These are phyloP conservation scores for Trichoderma reesei DNA, from an alignment of 495 filamentous ascomycete species.

Conservation along the genomic window DNA sequence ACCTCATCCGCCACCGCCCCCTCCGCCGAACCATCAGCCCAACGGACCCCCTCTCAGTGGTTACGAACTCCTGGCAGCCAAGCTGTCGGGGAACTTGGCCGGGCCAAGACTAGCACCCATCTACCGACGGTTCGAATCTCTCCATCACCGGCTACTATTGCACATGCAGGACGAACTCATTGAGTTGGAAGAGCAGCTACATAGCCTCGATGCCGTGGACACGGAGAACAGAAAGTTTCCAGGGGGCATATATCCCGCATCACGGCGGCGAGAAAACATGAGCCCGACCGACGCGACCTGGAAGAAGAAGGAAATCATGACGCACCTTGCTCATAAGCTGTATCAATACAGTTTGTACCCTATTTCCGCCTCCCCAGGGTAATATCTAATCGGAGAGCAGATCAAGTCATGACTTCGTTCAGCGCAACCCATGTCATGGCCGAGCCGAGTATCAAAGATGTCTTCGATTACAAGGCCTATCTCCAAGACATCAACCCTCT, in stretches of 20 bases:
- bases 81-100: constrained; percentile 34
- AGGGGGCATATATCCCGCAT: constrained; percentile 48
- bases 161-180: constrained; percentile 81
- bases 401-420: constrained; percentile 60
- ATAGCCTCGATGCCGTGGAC: constrained; percentile 60
- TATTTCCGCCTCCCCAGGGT: neutral
- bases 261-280: constrained; percentile 57
- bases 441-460: constrained; percentile 44
- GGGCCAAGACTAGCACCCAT: constrained; percentile 48
- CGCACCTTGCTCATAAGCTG: constrained; percentile 61
- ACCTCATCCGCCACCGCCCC: too few relatives aligned
- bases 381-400: constrained; percentile 26
- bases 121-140: constrained; percentile 72
- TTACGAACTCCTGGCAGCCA: constrained; percentile 57
- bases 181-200: constrained; percentile 67
- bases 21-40: neutral
- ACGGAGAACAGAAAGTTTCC: constrained; percentile 51
- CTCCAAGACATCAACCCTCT: constrained; percentile 53
- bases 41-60: constrained; percentile 37
- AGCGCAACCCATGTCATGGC: constrained; percentile 47
- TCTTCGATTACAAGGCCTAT: constrained; percentile 57
- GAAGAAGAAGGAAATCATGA: constrained; percentile 59
- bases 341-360: constrained; percentile 71
- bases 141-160: constrained; percentile 79
- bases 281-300: constrained; percentile 61